Evolutionary conservation across 768 basidiomycete genomes (phyloP), one percentile per base, ranked within the genome.

Genomic region (Rhodocollybia butyracea): DNA sequence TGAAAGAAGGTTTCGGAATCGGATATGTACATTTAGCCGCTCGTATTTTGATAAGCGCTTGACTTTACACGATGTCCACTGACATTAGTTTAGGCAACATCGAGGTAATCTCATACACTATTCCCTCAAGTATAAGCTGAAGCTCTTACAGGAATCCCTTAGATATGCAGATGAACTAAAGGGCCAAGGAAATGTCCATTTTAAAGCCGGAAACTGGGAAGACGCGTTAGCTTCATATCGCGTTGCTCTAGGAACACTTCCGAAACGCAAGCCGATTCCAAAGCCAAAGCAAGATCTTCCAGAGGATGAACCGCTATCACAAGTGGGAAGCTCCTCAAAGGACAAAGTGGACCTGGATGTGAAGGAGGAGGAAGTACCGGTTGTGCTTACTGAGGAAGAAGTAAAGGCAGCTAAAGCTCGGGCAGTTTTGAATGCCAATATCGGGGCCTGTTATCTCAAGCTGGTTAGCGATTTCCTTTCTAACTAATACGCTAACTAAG

Each of bases 391-490:
- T 13, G 70, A 68, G 30, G 56, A 79, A n/a, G 76, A 83, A 34
- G 39, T 60, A 34, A 74, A 83, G 50, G 80, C 76, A 59, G 71
- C 75, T 12, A 85, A 84, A 62, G 75, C 80, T 24, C 80, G 91
- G 51, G 84, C 92, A 29, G 76, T 91, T 15, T 66, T 95, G 60
- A 81, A 89, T 66, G 86, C 89, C n/a, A 98, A 98, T 65, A 84
- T 96, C 36, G 94, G 80, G 0, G 94, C 94, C 50, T 95, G 93
- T 62, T 76, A 85, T 65, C 77, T 90, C 5, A 91, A 91, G 63
- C 69, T 91, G 69, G 93, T 91, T 63, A 64, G 85, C 50, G 50
- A 10, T 15, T 26, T 24, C 13, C 15, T 34, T 27, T 51, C 19
- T 12, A 7, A 6, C 10, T 15, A 17, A n/a, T 8, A 26, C 11